phyloP scores from a whole-genome alignment of 371 early-diverging fungal species.

The Mortierella sp. region DNA sequence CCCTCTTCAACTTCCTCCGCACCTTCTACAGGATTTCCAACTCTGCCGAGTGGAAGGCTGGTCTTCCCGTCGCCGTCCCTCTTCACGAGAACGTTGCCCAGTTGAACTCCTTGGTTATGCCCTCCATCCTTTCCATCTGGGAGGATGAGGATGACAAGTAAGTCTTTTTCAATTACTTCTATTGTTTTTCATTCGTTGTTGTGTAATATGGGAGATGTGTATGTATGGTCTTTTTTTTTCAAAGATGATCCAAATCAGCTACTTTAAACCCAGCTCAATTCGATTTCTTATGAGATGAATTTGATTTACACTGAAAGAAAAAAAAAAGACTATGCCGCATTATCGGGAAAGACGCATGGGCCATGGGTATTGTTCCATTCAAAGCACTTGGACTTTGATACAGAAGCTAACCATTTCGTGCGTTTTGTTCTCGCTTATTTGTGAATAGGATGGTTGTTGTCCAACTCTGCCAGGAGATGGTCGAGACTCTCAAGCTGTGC shows the following conservation, averaged over 20 bases:
- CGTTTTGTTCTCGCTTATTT: background rate
- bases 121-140: conserved; percentile 77
- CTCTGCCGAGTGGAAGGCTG: conserved; percentile 76
- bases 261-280: conserved; percentile 57
- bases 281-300: conserved; percentile 48
- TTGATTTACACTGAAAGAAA: conserved; percentile 39
- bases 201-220: background rate
- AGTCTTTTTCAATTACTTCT: conserved; percentile 17
- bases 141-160: conserved; percentile 85
- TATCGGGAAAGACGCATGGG: background rate
- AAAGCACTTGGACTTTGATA: background rate
- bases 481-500: conserved; percentile 76
- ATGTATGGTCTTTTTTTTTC: background rate
- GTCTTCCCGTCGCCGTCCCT: conserved; percentile 72
- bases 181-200: background rate
- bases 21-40: conserved; percentile 79
- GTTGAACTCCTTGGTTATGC: conserved; percentile 77
- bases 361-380: background rate
- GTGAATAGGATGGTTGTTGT: conserved; percentile 75
- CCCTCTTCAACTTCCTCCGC: conserved; percentile 82
- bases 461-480: conserved; percentile 81
- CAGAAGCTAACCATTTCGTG: background rate
- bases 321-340: background rate
- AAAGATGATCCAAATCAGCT: conserved; percentile 46
- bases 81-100: conserved; percentile 81